These are phyloP conservation scores for Euphrasia arctica DNA, from an alignment of 305 asterid species.

Conservation along the genomic window DNA sequence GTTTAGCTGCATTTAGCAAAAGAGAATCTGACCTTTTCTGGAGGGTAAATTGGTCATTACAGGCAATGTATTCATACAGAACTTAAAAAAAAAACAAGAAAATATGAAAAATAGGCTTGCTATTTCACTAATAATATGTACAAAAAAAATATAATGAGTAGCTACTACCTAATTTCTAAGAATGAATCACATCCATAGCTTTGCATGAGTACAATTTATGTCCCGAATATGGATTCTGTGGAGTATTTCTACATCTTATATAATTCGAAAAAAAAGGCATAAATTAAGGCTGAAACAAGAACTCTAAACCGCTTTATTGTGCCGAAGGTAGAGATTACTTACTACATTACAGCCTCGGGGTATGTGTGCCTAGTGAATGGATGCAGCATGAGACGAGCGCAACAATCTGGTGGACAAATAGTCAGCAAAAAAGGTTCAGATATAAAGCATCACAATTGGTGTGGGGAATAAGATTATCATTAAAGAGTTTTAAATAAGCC, in stretches of 20 bases:
- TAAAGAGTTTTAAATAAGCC: neutral
- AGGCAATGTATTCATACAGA: too few species aligned
- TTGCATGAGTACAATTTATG: constrained; percentile 13
- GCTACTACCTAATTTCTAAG: constrained; percentile 16
- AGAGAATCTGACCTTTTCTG: too few species aligned
- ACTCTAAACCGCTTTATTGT: constrained; percentile 10
- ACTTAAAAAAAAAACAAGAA: too few species aligned
- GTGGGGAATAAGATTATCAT: neutral
- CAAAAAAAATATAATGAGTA: constrained; percentile 21
- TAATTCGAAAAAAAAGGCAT: constrained; percentile 18
- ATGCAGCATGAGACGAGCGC: neutral
- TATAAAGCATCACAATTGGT: neutral
- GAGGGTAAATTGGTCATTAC: too few species aligned
- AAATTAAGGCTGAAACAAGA: constrained; percentile 7
- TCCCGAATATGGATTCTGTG: constrained; percentile 17
- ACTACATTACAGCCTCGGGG: neutral
- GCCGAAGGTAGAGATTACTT: constrained; percentile 7
- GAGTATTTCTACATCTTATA: constrained; percentile 17
- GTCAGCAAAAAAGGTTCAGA: neutral
- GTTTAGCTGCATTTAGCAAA: too few species aligned
- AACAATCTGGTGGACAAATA: neutral
- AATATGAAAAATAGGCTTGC: neutral
- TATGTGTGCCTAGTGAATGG: neutral
- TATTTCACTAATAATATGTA: constrained; percentile 24
- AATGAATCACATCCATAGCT: constrained; percentile 24